Conservation (phyloP, 1,284 basidiomycete genomes). For the Schizophyllum amplum region DNA sequence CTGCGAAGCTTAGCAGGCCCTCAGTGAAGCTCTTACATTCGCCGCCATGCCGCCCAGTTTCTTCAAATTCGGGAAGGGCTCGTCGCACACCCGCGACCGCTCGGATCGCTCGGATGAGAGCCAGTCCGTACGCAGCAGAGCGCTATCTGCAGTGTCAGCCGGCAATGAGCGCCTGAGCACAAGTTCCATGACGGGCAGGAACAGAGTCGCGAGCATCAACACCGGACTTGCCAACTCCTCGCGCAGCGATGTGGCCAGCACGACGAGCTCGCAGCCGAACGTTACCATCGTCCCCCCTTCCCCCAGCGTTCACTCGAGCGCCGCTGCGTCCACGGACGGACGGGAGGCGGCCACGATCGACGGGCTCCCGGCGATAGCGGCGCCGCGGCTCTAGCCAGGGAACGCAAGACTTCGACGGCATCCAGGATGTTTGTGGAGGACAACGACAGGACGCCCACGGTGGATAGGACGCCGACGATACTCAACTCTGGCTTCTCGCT, state of each 20-base stretch:
- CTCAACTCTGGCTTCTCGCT: not conserved
- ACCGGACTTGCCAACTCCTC: conserved; percentile 13
- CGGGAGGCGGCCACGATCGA: not conserved
- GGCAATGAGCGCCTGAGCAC: conserved; percentile 1
- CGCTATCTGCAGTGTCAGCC: conserved; percentile 15
- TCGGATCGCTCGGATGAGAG: conserved; percentile 18
- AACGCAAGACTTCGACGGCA: not conserved
- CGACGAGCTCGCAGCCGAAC: conserved; percentile 32
- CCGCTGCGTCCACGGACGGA: not conserved
- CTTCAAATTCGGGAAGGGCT: conserved; percentile 39
- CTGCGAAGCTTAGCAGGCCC: too few species aligned
- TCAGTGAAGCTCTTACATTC: not conserved
- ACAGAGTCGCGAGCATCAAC: conserved; percentile 14
- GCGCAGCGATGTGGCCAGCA: conserved; percentile 16
- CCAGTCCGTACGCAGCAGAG: conserved; percentile 19
- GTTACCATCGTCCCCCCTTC: conserved; percentile 53
- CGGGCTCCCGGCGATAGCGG: too few species aligned
- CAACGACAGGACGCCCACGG: not conserved
- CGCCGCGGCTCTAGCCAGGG: too few species aligned
- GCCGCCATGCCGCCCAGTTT: conserved; percentile 39
- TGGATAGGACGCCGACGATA: not conserved
- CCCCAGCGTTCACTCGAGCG: conserved; percentile 25
- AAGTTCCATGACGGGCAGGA: conserved; percentile 17
- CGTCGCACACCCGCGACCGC: conserved; percentile 14
- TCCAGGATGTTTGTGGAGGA: not conserved